Evolutionary conservation across 164 flowering plant genomes (phyloP).

Genomic region (Macadamia integrifolia): DNA sequence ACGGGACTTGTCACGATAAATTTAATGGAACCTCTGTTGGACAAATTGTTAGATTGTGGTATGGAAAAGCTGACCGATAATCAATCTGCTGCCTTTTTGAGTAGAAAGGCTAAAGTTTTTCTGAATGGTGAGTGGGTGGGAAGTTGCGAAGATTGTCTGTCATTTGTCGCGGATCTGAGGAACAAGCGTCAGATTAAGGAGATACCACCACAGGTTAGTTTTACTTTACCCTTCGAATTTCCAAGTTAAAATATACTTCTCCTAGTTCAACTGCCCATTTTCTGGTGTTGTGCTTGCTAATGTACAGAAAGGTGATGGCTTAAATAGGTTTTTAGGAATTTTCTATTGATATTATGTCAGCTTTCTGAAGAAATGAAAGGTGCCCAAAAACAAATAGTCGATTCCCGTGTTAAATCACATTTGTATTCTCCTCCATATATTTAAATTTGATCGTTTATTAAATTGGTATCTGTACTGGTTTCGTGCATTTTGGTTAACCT

Average conservation of each 20-base stretch:
- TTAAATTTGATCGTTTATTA: neutral
- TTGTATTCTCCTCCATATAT: neutral
- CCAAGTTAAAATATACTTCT: neutral
- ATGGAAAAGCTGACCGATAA: slow-evolving; percentile 60
- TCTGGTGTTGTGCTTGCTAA: neutral
- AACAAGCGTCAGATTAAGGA: slow-evolving; percentile 52
- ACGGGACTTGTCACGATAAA: slow-evolving; percentile 70
- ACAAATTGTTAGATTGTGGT: slow-evolving; percentile 47
- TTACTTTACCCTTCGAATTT: neutral
- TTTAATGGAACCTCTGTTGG: slow-evolving; percentile 37
- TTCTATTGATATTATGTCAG: neutral
- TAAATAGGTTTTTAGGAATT: neutral
- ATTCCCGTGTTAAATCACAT: neutral
- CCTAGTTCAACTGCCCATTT: neutral
- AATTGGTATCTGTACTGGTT: too few relatives aligned
- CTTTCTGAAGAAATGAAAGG: neutral
- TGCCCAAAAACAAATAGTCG: neutral
- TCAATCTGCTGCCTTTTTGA: slow-evolving; percentile 25
- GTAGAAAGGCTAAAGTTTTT: slow-evolving; percentile 57
- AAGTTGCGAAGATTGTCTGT: slow-evolving; percentile 47
- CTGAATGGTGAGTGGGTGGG: slow-evolving; percentile 94
- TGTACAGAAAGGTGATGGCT: neutral
- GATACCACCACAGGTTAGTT: slow-evolving; percentile 57
- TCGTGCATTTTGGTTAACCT: too few relatives aligned
- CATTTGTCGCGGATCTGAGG: slow-evolving; percentile 58